phyloP scores from a whole-genome alignment of 1,284 basidiomycete species.

The Leucoagaricus sp. region DNA sequence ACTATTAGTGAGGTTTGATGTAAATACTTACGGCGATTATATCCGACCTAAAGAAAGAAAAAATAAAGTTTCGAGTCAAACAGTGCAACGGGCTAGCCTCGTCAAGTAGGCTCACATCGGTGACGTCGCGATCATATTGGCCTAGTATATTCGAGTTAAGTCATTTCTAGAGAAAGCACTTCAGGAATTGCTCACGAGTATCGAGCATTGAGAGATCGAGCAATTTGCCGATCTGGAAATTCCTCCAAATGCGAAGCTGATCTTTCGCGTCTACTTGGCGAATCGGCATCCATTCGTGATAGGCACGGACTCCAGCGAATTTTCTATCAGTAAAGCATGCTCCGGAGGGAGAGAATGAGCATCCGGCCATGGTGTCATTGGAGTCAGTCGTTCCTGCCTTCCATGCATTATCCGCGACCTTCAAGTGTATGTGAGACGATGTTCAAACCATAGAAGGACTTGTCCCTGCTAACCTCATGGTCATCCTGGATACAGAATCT shows the following conservation, averaged over 20 bases:
- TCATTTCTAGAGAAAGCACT: background rate
- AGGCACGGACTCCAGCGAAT: conserved; percentile 61
- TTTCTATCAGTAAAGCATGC: conserved; percentile 67
- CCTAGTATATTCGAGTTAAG: conserved; percentile 31
- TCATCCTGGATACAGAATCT: conserved; percentile 44
- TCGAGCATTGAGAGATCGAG: conserved; percentile 65
- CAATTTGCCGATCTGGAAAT: conserved; percentile 65
- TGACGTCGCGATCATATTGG: conserved; percentile 66
- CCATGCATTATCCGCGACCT: conserved; percentile 66
- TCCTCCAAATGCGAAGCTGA: conserved; percentile 66
- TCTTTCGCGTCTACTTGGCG: conserved; percentile 63
- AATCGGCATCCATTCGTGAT: conserved; percentile 75
- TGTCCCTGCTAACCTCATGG: conserved; percentile 42
- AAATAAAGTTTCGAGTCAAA: background rate
- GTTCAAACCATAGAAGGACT: background rate
- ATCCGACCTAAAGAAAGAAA: conserved; percentile 42
- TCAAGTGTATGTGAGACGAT: background rate
- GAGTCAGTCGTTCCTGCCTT: conserved; percentile 65
- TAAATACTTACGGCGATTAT: conserved; percentile 47
- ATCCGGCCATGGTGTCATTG: conserved; percentile 59
- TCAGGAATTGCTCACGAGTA: conserved; percentile 40
- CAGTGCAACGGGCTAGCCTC: background rate
- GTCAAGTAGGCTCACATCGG: conserved; percentile 46
- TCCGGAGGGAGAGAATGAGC: conserved; percentile 55
- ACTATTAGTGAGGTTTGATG: background rate